Percentiles rank a stretch among this genome's conserved stretches.
phyloP scores from a whole-genome alignment of 768 basidiomycete species.

The Exidia glandulosa region DNA sequence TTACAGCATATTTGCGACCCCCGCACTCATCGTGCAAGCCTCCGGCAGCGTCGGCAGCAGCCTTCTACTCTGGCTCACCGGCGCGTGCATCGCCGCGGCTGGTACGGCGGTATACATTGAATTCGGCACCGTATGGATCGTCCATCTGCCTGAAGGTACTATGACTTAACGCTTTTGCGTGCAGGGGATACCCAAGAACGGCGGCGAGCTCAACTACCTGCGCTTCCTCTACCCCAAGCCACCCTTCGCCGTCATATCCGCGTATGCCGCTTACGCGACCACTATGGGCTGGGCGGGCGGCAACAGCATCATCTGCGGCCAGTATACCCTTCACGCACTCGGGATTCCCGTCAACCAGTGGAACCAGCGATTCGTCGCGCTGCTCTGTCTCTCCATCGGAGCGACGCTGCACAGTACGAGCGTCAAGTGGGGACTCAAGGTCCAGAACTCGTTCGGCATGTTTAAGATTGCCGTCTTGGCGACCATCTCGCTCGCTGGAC shows the following conservation, averaged over 20 bases:
- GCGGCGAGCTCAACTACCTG: conserved; percentile 69
- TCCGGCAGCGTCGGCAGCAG: conserved; percentile 63
- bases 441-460: conserved; percentile 53
- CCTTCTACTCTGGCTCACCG: conserved; percentile 60
- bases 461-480: conserved; percentile 50
- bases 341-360: conserved; percentile 21
- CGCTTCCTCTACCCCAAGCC: conserved; percentile 57
- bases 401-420: conserved; percentile 45
- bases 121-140: conserved; percentile 64
- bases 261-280: conserved; percentile 45
- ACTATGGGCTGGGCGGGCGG: conserved; percentile 48
- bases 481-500: conserved; percentile 40
- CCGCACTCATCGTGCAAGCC: conserved; percentile 50
- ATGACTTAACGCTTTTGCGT: too few relatives aligned
- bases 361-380: conserved; percentile 41
- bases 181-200: conserved; percentile 58
- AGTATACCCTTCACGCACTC: conserved; percentile 55
- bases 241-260: conserved; percentile 47
- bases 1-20: conserved; percentile 66
- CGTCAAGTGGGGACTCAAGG: conserved; percentile 41
- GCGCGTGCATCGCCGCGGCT: conserved; percentile 49
- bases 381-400: conserved; percentile 45
- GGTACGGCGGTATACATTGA: conserved; percentile 66
- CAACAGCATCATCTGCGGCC: conserved; percentile 55
- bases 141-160: too few relatives aligned